phyloP scores from a whole-genome alignment of 257 asterid genomes.

The Solanum pennellii region DNA sequence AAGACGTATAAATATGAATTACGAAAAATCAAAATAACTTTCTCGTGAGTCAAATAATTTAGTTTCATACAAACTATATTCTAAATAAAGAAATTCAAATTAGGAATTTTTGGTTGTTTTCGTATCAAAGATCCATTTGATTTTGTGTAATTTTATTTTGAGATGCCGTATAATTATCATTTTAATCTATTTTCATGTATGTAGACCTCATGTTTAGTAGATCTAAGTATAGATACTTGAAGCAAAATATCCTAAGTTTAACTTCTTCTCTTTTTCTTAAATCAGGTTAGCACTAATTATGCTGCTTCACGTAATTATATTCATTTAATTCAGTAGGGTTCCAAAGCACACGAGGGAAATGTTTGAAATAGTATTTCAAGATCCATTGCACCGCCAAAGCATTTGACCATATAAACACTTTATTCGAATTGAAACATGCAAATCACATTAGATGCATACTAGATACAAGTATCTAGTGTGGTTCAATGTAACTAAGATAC shows the following conservation, averaged over 20 bases:
- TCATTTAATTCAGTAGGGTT: not conserved
- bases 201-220: not conserved
- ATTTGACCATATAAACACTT: too few relatives aligned
- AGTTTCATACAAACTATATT: not conserved
- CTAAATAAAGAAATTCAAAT: not conserved
- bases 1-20: not conserved
- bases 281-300: not conserved
- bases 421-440: fast-evolving
- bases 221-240: not conserved
- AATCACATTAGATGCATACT: too few relatives aligned
- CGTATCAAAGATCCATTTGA: not conserved
- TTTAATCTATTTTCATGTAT: not conserved
- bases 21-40: not conserved
- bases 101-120: not conserved
- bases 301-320: not conserved
- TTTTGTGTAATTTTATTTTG: not conserved
- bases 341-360: not conserved
- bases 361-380: not conserved
- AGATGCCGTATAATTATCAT: not conserved
- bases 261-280: not conserved
- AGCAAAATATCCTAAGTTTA: not conserved
- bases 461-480: too few relatives aligned
- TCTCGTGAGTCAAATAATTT: not conserved
- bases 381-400: not conserved
- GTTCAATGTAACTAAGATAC: too few relatives aligned